phyloP scores from a whole-genome alignment of 2,329 filamentous ascomycete genomes.

The Macrophomina tecta region DNA sequence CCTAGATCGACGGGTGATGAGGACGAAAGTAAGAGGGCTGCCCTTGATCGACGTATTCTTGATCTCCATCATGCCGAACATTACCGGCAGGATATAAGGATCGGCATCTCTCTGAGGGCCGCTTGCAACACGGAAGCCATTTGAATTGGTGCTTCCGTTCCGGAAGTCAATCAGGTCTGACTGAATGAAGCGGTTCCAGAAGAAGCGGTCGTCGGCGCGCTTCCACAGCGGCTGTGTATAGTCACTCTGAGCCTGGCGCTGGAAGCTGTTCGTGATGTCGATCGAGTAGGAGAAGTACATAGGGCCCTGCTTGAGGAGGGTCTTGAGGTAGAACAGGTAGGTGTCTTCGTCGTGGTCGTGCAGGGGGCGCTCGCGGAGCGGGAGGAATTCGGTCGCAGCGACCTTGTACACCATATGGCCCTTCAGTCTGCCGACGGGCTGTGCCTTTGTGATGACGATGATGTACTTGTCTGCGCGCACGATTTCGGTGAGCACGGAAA shows the following conservation, averaged over 20 bases:
- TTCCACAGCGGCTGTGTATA: slow-evolving; percentile 80
- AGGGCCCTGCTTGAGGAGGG: slow-evolving; percentile 79
- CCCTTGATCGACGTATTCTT: slow-evolving; percentile 84
- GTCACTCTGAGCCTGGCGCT: slow-evolving; percentile 84
- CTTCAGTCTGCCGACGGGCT: slow-evolving; percentile 87
- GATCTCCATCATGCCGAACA: slow-evolving; percentile 96
- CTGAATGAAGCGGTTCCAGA: slow-evolving; percentile 96
- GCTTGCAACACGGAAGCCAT: slow-evolving; percentile 63
- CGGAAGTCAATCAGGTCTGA: slow-evolving; percentile 92
- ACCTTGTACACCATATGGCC: slow-evolving; percentile 98
- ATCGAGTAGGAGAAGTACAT: slow-evolving; percentile 99
- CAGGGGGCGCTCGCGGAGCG: slow-evolving; percentile 88
- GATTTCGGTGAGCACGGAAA: neutral
- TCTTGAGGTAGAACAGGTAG: slow-evolving; percentile 82
- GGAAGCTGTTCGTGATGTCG: slow-evolving; percentile 96
- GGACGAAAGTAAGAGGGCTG: slow-evolving; percentile 79
- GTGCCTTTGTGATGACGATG: slow-evolving; percentile 92
- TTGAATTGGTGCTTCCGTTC: slow-evolving; percentile 57
- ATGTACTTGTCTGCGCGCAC: slow-evolving; percentile 86
- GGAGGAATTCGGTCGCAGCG: slow-evolving; percentile 87
- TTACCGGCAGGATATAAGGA: slow-evolving; percentile 91
- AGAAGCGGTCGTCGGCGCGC: slow-evolving; percentile 94
- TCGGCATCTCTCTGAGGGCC: slow-evolving; percentile 79
- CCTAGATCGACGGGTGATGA: slow-evolving; percentile 88
- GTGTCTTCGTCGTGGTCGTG: slow-evolving; percentile 94